These are phyloP conservation scores for Penicillium steckii DNA, from an alignment of 495 filamentous ascomycete genomes.

Conservation along the genomic window DNA sequence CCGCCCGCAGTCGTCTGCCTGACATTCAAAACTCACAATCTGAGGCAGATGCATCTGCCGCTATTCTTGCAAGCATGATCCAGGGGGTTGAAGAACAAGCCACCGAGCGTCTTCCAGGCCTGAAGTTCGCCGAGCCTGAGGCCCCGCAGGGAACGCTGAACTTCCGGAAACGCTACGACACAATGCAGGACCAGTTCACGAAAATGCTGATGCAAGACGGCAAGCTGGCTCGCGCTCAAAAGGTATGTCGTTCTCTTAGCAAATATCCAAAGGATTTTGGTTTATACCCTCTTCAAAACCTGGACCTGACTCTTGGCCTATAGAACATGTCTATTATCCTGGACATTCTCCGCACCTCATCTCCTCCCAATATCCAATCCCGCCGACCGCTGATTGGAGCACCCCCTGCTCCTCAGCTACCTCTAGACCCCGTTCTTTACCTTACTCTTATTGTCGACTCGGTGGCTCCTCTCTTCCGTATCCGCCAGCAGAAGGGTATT, in stretches of 20 bases:
- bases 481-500: constrained; percentile 70
- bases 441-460: constrained; percentile 91
- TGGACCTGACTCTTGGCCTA: not conserved
- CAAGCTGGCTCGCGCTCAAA: constrained; percentile 77
- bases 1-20: constrained; percentile 35
- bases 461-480: constrained; percentile 82
- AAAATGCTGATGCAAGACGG: constrained; percentile 89
- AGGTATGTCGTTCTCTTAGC: constrained; percentile 46
- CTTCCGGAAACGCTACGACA: constrained; percentile 75
- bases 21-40: constrained; percentile 19
- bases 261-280: not conserved
- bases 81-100: constrained; percentile 34
- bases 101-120: constrained; percentile 44
- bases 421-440: constrained; percentile 74
- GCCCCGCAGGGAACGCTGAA: constrained; percentile 60
- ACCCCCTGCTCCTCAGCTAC: constrained; percentile 70
- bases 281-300: too few relatives aligned
- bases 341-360: constrained; percentile 79
- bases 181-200: constrained; percentile 79
- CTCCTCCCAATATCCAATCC: constrained; percentile 70
- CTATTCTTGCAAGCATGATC: constrained; percentile 40
- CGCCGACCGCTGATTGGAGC: constrained; percentile 67
- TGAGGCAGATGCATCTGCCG: constrained; percentile 29
- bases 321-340: constrained; percentile 87
- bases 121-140: constrained; percentile 74